A percentile compares a stretch with the other conserved stretches of the same genome.
phyloP scores from a whole-genome alignment of 176 grass and related monocot species.

The Phoenix roebelenii region DNA sequence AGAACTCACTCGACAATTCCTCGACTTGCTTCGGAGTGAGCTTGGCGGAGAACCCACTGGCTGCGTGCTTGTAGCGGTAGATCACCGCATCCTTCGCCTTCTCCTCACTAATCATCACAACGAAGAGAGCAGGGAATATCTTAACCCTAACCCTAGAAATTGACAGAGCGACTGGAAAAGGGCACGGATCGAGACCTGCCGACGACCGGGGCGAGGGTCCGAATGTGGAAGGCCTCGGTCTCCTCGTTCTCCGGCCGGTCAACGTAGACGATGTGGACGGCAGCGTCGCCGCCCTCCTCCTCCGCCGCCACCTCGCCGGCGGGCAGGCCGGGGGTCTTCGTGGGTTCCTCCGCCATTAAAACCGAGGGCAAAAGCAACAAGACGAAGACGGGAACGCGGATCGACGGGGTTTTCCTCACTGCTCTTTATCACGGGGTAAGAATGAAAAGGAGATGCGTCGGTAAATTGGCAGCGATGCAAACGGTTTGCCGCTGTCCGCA shows the following conservation, averaged over 20 bases:
- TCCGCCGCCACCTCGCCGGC: slow-evolving; percentile 1
- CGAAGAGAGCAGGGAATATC: not conserved
- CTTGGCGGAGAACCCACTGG: slow-evolving; percentile 85
- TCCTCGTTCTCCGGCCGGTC: slow-evolving; percentile 55
- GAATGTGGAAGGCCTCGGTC: slow-evolving; percentile 81
- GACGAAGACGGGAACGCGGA: no score
- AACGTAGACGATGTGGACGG: slow-evolving; percentile 77
- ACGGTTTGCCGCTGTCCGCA: no score
- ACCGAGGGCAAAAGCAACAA: no score
- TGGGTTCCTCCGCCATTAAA: not conserved
- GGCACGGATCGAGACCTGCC: slow-evolving; percentile 36
- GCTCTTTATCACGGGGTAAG: no score
- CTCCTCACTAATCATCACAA: slow-evolving; percentile 27
- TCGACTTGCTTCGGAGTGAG: slow-evolving; percentile 65
- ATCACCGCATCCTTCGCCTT: slow-evolving; percentile 58
- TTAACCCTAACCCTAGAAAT: not conserved
- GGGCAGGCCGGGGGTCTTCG: slow-evolving; percentile 28
- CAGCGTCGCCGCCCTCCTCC: slow-evolving; percentile 14
- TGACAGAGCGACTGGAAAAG: not conserved
- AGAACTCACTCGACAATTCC: slow-evolving; percentile 63
- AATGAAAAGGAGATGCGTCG: no score
- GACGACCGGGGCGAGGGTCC: slow-evolving; percentile 53
- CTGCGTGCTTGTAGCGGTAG: slow-evolving; percentile 81
- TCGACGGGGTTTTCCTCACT: no score
- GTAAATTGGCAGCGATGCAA: no score